Evolutionary conservation across 805 yeast genomes (phyloP).

Genomic region (Yarrowia sp.): DNA sequence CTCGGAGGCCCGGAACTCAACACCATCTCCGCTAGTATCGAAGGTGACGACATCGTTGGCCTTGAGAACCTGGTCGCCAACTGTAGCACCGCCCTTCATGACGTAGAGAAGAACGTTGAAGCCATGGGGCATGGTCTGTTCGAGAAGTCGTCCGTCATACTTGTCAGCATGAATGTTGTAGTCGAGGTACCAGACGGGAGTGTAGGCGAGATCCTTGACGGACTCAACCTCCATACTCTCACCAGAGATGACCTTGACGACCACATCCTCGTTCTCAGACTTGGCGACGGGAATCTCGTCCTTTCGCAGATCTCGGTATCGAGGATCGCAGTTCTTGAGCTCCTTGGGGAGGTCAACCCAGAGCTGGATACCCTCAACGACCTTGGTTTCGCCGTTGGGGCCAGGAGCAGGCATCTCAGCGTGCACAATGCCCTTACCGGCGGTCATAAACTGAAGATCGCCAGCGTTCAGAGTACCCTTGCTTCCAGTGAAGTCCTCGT

Average conservation of each 20-base stretch:
- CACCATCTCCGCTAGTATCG: conserved; percentile 69
- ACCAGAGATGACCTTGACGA: conserved; percentile 78
- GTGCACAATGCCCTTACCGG: conserved; percentile 85
- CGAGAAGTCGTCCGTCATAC: conserved; percentile 67
- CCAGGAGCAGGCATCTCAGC: conserved; percentile 78
- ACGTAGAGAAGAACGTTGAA: conserved; percentile 76
- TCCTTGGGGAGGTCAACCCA: conserved; percentile 83
- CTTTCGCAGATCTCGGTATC: conserved; percentile 75
- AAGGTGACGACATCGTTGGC: conserved; percentile 66
- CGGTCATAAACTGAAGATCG: conserved; percentile 91
- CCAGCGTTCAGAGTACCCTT: conserved; percentile 77
- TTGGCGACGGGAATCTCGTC: conserved; percentile 73
- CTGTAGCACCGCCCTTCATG: conserved; percentile 62
- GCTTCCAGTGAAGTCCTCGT: conserved; percentile 85
- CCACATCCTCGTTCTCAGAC: conserved; percentile 64
- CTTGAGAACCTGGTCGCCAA: conserved; percentile 56
- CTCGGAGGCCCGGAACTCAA: conserved; percentile 60
- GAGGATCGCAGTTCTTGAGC: conserved; percentile 67
- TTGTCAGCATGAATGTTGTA: conserved; percentile 53
- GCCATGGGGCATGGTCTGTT: conserved; percentile 63
- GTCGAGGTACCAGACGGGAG: conserved; percentile 79
- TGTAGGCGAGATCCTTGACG: conserved; percentile 75
- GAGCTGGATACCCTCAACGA: conserved; percentile 71
- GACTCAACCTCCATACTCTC: conserved; percentile 77
- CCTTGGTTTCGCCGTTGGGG: conserved; percentile 53